These are phyloP conservation scores for Flaveria bidentis DNA, from an alignment of 129 eudicot species.

Conservation along the genomic window DNA sequence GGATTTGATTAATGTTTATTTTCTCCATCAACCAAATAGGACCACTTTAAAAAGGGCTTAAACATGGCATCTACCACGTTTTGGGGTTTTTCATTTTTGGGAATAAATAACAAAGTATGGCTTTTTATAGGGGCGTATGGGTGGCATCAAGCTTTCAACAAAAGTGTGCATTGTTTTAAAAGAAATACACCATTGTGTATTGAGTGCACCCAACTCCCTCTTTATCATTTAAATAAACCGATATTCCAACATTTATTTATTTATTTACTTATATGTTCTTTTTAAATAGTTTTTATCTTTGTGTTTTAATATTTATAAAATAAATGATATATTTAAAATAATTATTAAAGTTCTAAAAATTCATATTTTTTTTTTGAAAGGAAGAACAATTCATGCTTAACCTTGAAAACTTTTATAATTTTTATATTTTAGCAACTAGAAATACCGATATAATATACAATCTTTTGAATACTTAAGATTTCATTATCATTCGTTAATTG, in stretches of 20 bases:
- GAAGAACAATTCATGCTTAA: no score
- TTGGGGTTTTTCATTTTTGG: background rate
- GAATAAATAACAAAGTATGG: slow-evolving; percentile 13
- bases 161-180: slow-evolving; percentile 22
- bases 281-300: background rate
- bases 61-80: slow-evolving; percentile 22
- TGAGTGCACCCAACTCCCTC: slow-evolving; percentile 15
- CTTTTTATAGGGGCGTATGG: slow-evolving; percentile 6
- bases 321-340: no score
- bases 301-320: no score
- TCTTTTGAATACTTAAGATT: no score
- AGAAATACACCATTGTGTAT: slow-evolving; percentile 15
- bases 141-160: slow-evolving; percentile 35
- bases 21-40: slow-evolving; percentile 26
- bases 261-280: background rate
- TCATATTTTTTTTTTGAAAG: no score
- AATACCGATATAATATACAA: no score
- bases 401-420: no score
- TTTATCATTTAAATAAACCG: background rate
- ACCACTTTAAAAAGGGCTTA: slow-evolving; percentile 24
- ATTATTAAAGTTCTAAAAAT: no score
- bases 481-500: no score
- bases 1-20: slow-evolving; percentile 31
- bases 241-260: background rate
- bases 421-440: no score